Base-by-base conservation (phyloP, 192 early-diverging fungal genomes). In the Backusella tuberculispora region DNA sequence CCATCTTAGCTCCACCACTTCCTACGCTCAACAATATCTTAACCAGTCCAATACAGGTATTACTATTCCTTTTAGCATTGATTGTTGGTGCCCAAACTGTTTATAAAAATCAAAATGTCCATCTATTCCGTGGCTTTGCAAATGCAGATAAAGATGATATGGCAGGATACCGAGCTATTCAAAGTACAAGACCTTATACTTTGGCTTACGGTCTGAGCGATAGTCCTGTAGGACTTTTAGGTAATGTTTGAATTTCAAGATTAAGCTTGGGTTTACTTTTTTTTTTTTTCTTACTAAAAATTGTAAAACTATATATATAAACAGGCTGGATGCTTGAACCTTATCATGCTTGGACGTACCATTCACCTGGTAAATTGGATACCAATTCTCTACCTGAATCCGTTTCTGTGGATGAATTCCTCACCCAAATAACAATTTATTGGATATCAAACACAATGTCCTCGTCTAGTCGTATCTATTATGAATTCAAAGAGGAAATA, bases 381-480 rank as follows among this genome's bases (percentile, higher is more conserved):
- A 40, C 29, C 0, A 21, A 29, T 34, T 38, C 26, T 14, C 38
- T 80, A 2, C 78, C 78, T 9, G 24, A 50, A 10, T 71, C 74
- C 6, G 66, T 80, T 14, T 50, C 63, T 50, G 29, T 40, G n/a
- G 63, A 80, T 17, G 78, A 80, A 48, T 80, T 80, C n/a, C 53
- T 80, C 13, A 80, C 78, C n/a, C 78, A 80, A 44, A 66, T 79
- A 34, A 85, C 80, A 53, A 85, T 92, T 21, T 92, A 91, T 74
- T 90, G 86, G 76, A 76, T 86, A 34, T 92, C 89, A 24, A 81
- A 88, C 34, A 82, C 86, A 7, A 90, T 92, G 53, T 80, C 88
- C 2, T 86, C 84, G 0, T 90, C 88, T 3, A 86, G 83, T 9
- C 72, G 91, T 24, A 78, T 92, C 9, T 92, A 92, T 72, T 85